These are phyloP conservation scores for Pleurotus sapidus DNA, from an alignment of 768 basidiomycete genomes.

Conservation along the genomic window DNA sequence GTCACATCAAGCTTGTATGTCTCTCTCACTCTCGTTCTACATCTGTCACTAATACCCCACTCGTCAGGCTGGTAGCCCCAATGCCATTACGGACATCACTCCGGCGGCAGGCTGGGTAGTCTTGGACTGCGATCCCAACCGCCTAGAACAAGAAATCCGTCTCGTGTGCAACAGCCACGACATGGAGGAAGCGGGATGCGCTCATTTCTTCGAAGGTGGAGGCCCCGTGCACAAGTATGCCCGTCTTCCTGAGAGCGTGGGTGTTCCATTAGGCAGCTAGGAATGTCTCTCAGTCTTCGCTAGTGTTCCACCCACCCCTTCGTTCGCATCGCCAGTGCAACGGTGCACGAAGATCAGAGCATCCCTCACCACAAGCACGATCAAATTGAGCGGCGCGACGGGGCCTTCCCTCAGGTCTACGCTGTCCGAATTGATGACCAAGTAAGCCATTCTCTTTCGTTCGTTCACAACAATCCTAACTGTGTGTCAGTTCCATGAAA, in stretches of 20 bases:
- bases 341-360: constrained; percentile 34
- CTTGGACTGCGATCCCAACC: constrained; percentile 9
- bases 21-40: not conserved
- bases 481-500: not conserved
- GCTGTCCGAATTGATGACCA: constrained; percentile 26
- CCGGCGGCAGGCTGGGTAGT: constrained; percentile 15
- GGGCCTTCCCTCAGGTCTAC: constrained; percentile 23
- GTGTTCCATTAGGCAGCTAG: constrained; percentile 9
- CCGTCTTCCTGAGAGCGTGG: constrained; percentile 48
- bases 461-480: not conserved
- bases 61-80: constrained; percentile 1
- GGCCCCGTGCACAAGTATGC: constrained; percentile 49
- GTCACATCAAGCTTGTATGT: constrained; percentile 11
- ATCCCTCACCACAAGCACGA: constrained; percentile 23
- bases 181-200: constrained; percentile 25
- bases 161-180: constrained; percentile 12
- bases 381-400: constrained; percentile 23
- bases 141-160: constrained; percentile 12
- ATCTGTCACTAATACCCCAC: constrained; percentile 1
- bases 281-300: too few species aligned
- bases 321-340: constrained; percentile 27
- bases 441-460: not conserved
- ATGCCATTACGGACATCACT: constrained; percentile 14
- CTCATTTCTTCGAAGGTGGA: constrained; percentile 32
- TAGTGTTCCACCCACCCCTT: constrained; percentile 9